These are phyloP conservation scores for Camellia granthamiana DNA, from an alignment of 148 eudicot genomes.

Conservation along the genomic window DNA sequence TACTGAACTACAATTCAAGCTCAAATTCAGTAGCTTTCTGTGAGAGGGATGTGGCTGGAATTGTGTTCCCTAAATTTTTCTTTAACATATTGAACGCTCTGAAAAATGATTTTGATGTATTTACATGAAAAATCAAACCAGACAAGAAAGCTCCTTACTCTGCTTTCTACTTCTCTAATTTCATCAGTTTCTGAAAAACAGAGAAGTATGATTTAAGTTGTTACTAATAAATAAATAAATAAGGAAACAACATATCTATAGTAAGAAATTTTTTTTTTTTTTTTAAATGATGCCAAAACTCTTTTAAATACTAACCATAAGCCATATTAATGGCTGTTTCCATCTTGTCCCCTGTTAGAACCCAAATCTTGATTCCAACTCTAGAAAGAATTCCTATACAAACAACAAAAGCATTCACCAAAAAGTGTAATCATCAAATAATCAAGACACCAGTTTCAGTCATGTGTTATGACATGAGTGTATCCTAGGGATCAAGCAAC, in stretches of 20 bases:
- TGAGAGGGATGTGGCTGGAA: too few relatives aligned
- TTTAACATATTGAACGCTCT: background rate
- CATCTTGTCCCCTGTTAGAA: conserved; percentile 97
- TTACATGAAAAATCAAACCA: conserved; percentile 6
- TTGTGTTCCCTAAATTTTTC: too few relatives aligned
- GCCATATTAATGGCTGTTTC: conserved; percentile 98
- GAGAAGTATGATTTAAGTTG: background rate
- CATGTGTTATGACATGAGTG: background rate
- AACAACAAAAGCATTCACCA: conserved; percentile 13
- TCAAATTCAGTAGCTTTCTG: conserved; percentile 68
- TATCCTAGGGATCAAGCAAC: background rate
- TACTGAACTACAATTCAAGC: conserved; percentile 85
- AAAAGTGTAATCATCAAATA: background rate
- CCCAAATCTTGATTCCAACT: conserved; percentile 99
- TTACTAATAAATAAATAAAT: background rate
- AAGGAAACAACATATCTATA: conserved; percentile 1
- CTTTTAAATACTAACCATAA: conserved; percentile 54
- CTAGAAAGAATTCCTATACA: conserved; percentile 80
- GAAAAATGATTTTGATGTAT: background rate
- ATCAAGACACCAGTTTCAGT: background rate
- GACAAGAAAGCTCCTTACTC: conserved; percentile 38
- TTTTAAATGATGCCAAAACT: background rate
- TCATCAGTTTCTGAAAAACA: conserved; percentile 75
- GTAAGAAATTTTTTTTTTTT: background rate
- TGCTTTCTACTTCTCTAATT: conserved; percentile 83